These are phyloP conservation scores for Arxiozyma slooffiae DNA, from an alignment of 1,139 yeast genomes.

Conservation along the genomic window DNA sequence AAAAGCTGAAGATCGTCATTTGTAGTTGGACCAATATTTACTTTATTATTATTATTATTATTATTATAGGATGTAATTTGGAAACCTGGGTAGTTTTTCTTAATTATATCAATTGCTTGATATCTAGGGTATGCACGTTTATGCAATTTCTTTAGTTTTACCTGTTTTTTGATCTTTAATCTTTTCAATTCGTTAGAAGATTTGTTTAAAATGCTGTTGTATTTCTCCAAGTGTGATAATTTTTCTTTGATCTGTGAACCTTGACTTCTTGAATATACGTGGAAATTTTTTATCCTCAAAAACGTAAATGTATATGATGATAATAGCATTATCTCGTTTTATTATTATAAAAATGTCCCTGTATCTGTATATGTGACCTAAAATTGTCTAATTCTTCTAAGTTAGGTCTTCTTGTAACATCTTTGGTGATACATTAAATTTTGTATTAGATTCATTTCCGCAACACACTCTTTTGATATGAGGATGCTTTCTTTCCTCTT, in stretches of 20 bases:
- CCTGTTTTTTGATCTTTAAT: slow-evolving; percentile 11
- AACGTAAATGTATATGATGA: neutral
- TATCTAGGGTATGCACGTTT: slow-evolving; percentile 27
- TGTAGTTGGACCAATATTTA: slow-evolving; percentile 31
- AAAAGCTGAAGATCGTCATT: slow-evolving; percentile 30
- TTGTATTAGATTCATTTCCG: neutral
- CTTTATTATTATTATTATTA: neutral
- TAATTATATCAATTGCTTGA: slow-evolving; percentile 22
- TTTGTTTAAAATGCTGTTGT: slow-evolving; percentile 11
- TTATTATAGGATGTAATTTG: neutral
- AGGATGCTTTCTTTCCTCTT: neutral
- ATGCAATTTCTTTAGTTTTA: slow-evolving; percentile 14
- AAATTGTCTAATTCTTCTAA: neutral
- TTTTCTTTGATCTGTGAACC: slow-evolving; percentile 20
- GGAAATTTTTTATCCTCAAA: neutral
- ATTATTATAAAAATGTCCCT: neutral
- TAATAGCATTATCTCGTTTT: neutral
- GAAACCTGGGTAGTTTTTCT: slow-evolving; percentile 10
- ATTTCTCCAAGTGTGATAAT: slow-evolving; percentile 14
- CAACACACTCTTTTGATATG: neutral
- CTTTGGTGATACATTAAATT: too few relatives aligned
- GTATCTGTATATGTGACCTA: too few relatives aligned
- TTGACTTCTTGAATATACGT: neutral
- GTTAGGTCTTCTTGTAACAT: too few relatives aligned
- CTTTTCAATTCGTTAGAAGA: slow-evolving; percentile 18